Evolutionary conservation across 495 filamentous ascomycete genomes (phyloP).

Genomic region (Darksidea phi): DNA sequence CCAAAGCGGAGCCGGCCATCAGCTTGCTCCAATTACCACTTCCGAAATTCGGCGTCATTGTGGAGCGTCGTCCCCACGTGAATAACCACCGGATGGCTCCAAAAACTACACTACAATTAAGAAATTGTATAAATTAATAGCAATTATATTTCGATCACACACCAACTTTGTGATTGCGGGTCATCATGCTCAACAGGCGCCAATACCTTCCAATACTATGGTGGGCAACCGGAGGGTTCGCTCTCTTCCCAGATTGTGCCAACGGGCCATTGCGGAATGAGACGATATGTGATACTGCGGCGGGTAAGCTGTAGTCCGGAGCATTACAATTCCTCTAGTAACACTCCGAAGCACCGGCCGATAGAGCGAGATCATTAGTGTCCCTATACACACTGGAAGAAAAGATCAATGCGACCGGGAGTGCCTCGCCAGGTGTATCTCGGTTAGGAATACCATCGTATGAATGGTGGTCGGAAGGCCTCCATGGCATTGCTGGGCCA

Average conservation of each 20-base stretch:
- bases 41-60: not conserved
- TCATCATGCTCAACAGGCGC: too few relatives aligned
- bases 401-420: constrained; percentile 59
- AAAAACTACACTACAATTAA: too few relatives aligned
- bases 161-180: too few relatives aligned
- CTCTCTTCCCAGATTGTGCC: constrained; percentile 38
- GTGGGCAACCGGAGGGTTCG: constrained; percentile 1
- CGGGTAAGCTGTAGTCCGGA: constrained; percentile 17
- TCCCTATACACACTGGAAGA: constrained; percentile 50
- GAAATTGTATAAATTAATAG: too few relatives aligned
- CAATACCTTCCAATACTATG: not conserved
- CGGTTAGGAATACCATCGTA: constrained; percentile 58
- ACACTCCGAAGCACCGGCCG: constrained; percentile 36
- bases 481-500: constrained; percentile 57
- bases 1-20: too few relatives aligned
- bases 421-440: constrained; percentile 54
- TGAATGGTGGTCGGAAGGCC: constrained; percentile 54
- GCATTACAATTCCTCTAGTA: not conserved
- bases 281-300: constrained; percentile 47
- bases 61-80: not conserved
- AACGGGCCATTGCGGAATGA: constrained; percentile 44
- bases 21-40: too few relatives aligned
- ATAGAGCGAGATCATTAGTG: constrained; percentile 47
- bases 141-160: too few relatives aligned
- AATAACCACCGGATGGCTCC: not conserved